Conservation (phyloP, 768 basidiomycete genomes). For the Amanita muscaria region DNA sequence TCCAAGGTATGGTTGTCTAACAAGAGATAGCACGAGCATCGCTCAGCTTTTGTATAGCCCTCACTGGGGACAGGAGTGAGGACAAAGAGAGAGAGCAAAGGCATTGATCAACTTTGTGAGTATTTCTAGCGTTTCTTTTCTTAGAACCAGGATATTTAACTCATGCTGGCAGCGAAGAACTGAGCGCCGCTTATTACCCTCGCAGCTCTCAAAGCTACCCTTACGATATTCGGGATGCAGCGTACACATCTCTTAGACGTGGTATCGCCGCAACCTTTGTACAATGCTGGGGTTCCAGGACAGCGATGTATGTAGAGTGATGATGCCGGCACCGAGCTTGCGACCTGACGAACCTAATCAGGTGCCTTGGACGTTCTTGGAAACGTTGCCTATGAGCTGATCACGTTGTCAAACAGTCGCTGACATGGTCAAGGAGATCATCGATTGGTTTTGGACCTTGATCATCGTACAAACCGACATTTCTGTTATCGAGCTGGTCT, state of each 20-base stretch:
- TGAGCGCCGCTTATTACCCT: constrained; percentile 42
- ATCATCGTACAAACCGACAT: constrained; percentile 34
- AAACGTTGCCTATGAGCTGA: constrained; percentile 49
- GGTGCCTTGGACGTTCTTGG: constrained; percentile 66
- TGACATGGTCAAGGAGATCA: constrained; percentile 42
- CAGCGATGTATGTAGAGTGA: constrained; percentile 31
- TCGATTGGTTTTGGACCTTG: constrained; percentile 40
- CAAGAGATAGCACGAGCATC: no score
- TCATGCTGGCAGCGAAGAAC: constrained; percentile 14
- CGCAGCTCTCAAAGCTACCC: constrained; percentile 26
- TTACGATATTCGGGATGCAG: constrained; percentile 33
- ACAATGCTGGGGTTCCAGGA: constrained; percentile 50
- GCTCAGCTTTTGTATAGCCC: no score
- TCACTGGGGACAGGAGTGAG: constrained; percentile 31
- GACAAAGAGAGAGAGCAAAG: constrained; percentile 55
- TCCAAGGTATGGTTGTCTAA: no score
- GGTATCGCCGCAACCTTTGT: constrained; percentile 65
- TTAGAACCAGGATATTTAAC: constrained; percentile 9
- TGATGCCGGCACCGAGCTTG: no score
- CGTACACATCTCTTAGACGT: constrained; percentile 43
- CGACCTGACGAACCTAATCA: constrained; percentile 18
- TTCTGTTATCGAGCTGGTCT: constrained; percentile 35
- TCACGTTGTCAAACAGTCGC: constrained; percentile 44
- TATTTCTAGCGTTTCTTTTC: constrained; percentile 34
- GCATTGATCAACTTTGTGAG: constrained; percentile 61